Base-by-base conservation (phyloP, 1,139 yeast genomes). In the Blastobotrys malaysiensis region DNA sequence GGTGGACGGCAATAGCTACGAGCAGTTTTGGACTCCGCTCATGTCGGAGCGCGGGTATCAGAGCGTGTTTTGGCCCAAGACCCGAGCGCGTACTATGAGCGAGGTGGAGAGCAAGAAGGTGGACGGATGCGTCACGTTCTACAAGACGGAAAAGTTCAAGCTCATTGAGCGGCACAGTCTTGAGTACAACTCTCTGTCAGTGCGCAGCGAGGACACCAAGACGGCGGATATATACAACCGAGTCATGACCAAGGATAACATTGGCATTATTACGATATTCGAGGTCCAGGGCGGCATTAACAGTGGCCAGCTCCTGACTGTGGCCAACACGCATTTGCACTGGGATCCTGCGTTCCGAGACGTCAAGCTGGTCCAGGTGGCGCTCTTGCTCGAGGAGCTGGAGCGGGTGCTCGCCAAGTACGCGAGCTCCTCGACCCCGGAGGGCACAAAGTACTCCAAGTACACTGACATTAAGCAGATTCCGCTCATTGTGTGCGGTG, bases 271-370 rank as follows among this genome's bases (percentile, higher is more conserved):
- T 52, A 76, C 87, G n/a, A 82, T 84, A 57, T 79, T 95, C 62
- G 91, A 88, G 65, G 95, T 88, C 67, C 72, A 63, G 19, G 55
- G 48, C 27, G 39, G 39, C 39, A n/a, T 31, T 13, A 76, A 45
- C 79, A 78, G 52, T 80, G 91, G 91, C 9, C 88, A 86, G 67
- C 79, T 80, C 59, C 73, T 93, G 51, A 77, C 88, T 61, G 77
- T 89, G 48, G 90, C 87, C 2, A 93, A 91, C 65, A 91, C 99
- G 0, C 99, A 95, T 77, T 81, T 93, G 70, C 97, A 91, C 70
- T 95, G 99, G 98, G 98, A 93, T 73, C 99, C 99, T 9, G 90
- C 89, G 50, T 88, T 84, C 69, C 88, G 89, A 68, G 99, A 95
- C 73, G 99, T 95, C 57, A 95, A 95, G 72, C 82, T 97, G 7